A percentile compares a stretch with the other conserved stretches of the same genome.
Evolutionary conservation across 2,329 filamentous ascomycete genomes (phyloP).

Genomic region (Rutstroemia sydowiana): DNA sequence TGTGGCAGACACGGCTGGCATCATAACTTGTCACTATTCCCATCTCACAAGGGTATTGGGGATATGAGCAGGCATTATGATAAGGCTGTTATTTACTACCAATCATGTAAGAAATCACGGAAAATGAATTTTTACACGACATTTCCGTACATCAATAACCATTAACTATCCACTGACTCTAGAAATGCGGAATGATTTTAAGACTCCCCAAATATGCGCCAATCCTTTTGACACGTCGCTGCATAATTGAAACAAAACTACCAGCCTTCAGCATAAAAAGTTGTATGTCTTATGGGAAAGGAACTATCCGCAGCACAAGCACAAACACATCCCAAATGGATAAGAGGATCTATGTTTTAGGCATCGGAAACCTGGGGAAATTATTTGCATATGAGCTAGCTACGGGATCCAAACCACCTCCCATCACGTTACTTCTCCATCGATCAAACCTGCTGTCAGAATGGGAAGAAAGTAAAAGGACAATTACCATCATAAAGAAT

Average conservation of each 20-base stretch:
- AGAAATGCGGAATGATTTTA: too few species aligned
- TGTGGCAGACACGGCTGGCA: too few species aligned
- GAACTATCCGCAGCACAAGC: neutral
- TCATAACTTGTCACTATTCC: too few species aligned
- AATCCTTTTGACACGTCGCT: too few species aligned
- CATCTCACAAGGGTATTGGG: too few species aligned
- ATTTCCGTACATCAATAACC: neutral
- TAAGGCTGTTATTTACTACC: neutral
- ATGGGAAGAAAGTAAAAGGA: conserved; percentile 33
- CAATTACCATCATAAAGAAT: conserved; percentile 19
- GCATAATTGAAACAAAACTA: too few species aligned
- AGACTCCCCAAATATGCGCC: too few species aligned
- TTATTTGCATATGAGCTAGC: conserved; percentile 70
- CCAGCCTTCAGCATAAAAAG: too few species aligned
- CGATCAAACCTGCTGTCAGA: conserved; percentile 41
- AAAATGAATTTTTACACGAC: neutral
- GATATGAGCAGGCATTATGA: neutral
- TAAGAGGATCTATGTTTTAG: conserved; percentile 62
- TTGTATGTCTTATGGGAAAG: neutral
- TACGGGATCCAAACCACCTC: conserved; percentile 47
- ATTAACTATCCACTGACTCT: neutral
- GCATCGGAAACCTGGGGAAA: conserved; percentile 72
- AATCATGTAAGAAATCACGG: neutral
- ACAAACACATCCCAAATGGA: neutral
- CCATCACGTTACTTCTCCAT: conserved; percentile 75